phyloP scores from a whole-genome alignment of 805 yeast species.

The Spathaspora girioi region DNA sequence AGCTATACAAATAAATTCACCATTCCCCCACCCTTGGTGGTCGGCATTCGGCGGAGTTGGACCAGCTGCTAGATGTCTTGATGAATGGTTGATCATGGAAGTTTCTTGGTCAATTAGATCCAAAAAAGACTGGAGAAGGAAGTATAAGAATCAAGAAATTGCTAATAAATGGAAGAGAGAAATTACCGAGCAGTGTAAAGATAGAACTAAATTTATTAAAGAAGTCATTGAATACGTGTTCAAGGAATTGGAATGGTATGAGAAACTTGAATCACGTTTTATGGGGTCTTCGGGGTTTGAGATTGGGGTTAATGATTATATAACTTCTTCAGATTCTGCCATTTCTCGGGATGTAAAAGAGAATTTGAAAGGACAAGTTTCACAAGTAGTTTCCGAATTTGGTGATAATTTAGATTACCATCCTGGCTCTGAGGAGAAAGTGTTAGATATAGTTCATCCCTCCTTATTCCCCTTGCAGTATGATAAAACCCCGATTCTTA shows the following conservation, averaged over 20 bases:
- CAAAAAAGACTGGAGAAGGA: conserved; percentile 17
- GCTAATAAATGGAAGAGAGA: conserved; percentile 18
- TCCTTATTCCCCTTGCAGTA: conserved; percentile 34
- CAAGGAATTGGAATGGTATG: conserved; percentile 29
- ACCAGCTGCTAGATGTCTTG: conserved; percentile 11
- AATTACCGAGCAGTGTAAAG: conserved; percentile 10
- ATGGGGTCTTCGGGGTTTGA: conserved; percentile 9
- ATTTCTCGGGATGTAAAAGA: conserved; percentile 10
- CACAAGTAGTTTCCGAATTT: conserved; percentile 12
- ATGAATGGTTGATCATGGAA: conserved; percentile 16
- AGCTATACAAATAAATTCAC: conserved; percentile 6
- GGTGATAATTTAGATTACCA: conserved; percentile 27
- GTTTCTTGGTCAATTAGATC: conserved; percentile 13
- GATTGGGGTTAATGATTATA: conserved; percentile 17
- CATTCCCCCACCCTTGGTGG: conserved; percentile 17
- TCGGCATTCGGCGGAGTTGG: conserved; percentile 8
- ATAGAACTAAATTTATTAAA: conserved; percentile 11
- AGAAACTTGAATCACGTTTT: conserved; percentile 8
- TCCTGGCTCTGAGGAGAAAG: conserved; percentile 35
- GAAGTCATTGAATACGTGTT: conserved; percentile 20
- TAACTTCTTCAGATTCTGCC: conserved; percentile 14
- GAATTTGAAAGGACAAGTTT: conserved; percentile 9
- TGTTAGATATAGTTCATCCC: conserved; percentile 39
- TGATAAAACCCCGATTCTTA: conserved; percentile 20
- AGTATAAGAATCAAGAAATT: conserved; percentile 13